A percentile compares a stretch with the other conserved stretches of the same genome.
These are phyloP conservation scores for Trypanosoma cruzi DNA, from an alignment of 208 protist species.

Conservation along the genomic window DNA sequence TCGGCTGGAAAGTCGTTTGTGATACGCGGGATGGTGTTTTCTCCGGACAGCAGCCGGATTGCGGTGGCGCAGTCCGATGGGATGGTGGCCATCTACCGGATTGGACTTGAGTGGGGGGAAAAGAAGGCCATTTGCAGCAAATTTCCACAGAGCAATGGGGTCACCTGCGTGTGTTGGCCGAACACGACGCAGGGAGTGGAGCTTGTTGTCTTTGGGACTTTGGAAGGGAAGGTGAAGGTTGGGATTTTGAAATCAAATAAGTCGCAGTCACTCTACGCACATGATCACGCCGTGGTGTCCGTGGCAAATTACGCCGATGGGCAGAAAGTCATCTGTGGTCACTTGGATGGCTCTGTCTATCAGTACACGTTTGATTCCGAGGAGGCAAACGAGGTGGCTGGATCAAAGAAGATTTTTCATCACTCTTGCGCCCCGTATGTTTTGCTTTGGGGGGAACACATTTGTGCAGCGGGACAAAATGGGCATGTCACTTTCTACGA, in stretches of 20 bases:
- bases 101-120: conserved; percentile 96
- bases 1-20: conserved; percentile 88
- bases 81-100: conserved; percentile 97
- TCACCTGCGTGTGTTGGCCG: conserved; percentile 95
- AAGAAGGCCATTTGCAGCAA: conserved; percentile 98
- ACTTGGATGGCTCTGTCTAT: conserved; percentile 93
- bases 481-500: conserved; percentile 94
- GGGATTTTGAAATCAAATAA: conserved; percentile 95
- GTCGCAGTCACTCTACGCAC: conserved; percentile 91
- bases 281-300: conserved; percentile 91
- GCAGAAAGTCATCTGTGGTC: conserved; percentile 89
- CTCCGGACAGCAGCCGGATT: conserved; percentile 95
- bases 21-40: conserved; percentile 94
- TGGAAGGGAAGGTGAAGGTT: conserved; percentile 96
- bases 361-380: conserved; percentile 91
- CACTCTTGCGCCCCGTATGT: conserved; percentile 91
- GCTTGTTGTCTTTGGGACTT: conserved; percentile 93
- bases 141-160: conserved; percentile 87
- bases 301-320: conserved; percentile 77
- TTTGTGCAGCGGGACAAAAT: conserved; percentile 93
- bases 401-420: conserved; percentile 79
- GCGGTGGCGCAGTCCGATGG: conserved; percentile 97
- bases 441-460: conserved; percentile 93
- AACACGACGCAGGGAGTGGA: conserved; percentile 89
- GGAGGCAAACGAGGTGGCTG: conserved; percentile 55